Conservation (phyloP, 306 rosid species). For the Dalbergia cochinchinensis region DNA sequence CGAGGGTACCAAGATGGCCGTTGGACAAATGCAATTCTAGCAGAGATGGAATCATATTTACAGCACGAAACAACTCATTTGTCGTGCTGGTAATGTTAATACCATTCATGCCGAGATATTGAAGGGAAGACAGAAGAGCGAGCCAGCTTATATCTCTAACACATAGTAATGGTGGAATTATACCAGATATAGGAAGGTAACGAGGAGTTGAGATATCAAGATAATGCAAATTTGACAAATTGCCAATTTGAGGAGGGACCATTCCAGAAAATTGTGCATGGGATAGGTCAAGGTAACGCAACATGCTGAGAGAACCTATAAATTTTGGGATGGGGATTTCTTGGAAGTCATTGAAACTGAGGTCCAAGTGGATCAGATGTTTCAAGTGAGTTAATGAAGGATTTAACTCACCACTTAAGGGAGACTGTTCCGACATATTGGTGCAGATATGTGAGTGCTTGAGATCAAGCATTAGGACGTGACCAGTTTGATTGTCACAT, state of each 20-base stretch:
- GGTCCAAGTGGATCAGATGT: constrained; percentile 12
- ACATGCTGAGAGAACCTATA: constrained; percentile 15
- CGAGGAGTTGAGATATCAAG: constrained; percentile 26
- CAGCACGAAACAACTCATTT: constrained; percentile 1
- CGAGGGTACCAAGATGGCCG: constrained; percentile 11
- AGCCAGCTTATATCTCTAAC: constrained; percentile 25
- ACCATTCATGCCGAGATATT: constrained; percentile 17
- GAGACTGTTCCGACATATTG: neutral
- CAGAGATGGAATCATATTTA: constrained; percentile 29
- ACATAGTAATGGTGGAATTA: neutral
- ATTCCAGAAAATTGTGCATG: constrained; percentile 1
- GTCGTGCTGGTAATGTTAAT: constrained; percentile 8
- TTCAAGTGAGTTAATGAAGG: constrained; percentile 33
- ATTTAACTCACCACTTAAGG: constrained; percentile 27
- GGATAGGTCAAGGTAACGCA: constrained; percentile 34
- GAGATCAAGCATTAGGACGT: constrained; percentile 22
- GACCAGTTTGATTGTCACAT: constrained; percentile 44
- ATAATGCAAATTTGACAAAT: constrained; percentile 31
- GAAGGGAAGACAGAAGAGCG: neutral
- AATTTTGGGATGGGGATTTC: constrained; percentile 21
- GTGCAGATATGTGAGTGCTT: neutral
- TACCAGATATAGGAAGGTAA: neutral
- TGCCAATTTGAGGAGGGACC: constrained; percentile 26
- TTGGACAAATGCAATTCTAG: constrained; percentile 13
- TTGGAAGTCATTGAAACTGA: neutral